These are phyloP conservation scores for Aspergillus fructus DNA, from an alignment of 2,329 filamentous ascomycete species.

Conservation along the genomic window DNA sequence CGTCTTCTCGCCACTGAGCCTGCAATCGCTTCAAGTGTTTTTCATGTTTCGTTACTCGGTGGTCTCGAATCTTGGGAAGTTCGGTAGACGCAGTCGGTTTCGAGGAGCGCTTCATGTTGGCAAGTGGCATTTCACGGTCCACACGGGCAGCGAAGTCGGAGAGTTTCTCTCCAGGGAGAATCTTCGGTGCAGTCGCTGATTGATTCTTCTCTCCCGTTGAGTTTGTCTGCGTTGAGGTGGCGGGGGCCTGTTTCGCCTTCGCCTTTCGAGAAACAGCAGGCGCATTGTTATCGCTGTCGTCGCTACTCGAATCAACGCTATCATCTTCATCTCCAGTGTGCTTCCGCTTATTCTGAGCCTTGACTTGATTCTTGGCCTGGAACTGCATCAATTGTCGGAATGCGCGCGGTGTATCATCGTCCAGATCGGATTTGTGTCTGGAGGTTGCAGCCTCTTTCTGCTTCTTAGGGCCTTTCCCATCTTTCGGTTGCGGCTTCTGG, in stretches of 20 bases:
- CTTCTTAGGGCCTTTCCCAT: background rate
- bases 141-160: conserved; percentile 80
- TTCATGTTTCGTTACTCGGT: conserved; percentile 77
- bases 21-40: conserved; percentile 68
- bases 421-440: conserved; percentile 33
- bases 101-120: conserved; percentile 63
- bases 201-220: background rate
- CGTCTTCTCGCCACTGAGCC: conserved; percentile 56
- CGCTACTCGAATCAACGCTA: conserved; percentile 8
- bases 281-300: conserved; percentile 15
- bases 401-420: conserved; percentile 82
- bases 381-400: conserved; percentile 84
- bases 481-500: conserved; percentile 15
- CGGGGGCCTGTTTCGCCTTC: background rate
- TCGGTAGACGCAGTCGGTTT: conserved; percentile 21
- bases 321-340: conserved; percentile 23
- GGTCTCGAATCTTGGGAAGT: conserved; percentile 45
- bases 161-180: conserved; percentile 79
- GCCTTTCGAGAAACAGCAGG: conserved; percentile 21
- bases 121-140: conserved; percentile 76
- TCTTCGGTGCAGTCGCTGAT: conserved; percentile 53
- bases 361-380: conserved; percentile 46
- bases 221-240: conserved; percentile 2
- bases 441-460: conserved; percentile 17
- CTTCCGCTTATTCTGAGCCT: conserved; percentile 51